Conservation (phyloP, 2,329 filamentous ascomycete genomes). For the Thielaviopsis punctulata region DNA sequence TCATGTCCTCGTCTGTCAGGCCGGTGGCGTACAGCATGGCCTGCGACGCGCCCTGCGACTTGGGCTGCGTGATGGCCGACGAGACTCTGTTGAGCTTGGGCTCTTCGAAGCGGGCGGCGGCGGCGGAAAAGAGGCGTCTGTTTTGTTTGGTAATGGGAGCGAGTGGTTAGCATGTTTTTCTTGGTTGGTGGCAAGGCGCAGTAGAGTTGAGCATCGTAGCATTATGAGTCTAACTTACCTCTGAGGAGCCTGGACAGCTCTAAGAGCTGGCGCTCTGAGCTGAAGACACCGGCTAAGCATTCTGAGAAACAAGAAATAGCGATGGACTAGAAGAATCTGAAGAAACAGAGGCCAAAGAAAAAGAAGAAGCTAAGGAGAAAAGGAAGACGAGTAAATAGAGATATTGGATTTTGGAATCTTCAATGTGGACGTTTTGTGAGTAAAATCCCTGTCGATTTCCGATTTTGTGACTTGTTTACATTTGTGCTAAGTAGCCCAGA, state of each 20-base stretch:
- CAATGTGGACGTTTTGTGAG: background rate
- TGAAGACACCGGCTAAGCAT: constrained; percentile 14
- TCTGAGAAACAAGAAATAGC: constrained; percentile 2
- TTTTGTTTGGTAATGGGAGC: constrained; percentile 5
- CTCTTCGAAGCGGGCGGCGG: constrained; percentile 27
- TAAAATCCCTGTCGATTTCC: background rate
- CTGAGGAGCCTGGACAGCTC: constrained; percentile 10
- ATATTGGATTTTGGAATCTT: background rate
- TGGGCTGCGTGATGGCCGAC: constrained; percentile 77
- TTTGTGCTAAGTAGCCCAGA: too few species aligned
- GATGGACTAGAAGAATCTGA: background rate
- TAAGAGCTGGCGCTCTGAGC: constrained; percentile 15
- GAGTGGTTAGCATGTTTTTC: background rate
- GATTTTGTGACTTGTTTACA: too few species aligned
- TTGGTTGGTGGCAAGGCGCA: background rate
- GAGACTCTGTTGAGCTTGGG: constrained; percentile 66
- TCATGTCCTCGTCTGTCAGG: constrained; percentile 69
- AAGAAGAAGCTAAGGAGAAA: background rate
- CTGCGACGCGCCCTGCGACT: constrained; percentile 94
- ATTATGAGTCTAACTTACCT: too few species aligned
- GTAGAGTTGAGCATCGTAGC: too few species aligned
- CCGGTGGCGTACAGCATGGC: constrained; percentile 98
- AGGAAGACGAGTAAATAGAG: background rate
- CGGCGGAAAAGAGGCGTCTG: constrained; percentile 35
- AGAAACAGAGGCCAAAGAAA: too few species aligned